These are phyloP conservation scores for Sambucus nigra DNA, from an alignment of 129 eudicot species.

Conservation along the genomic window DNA sequence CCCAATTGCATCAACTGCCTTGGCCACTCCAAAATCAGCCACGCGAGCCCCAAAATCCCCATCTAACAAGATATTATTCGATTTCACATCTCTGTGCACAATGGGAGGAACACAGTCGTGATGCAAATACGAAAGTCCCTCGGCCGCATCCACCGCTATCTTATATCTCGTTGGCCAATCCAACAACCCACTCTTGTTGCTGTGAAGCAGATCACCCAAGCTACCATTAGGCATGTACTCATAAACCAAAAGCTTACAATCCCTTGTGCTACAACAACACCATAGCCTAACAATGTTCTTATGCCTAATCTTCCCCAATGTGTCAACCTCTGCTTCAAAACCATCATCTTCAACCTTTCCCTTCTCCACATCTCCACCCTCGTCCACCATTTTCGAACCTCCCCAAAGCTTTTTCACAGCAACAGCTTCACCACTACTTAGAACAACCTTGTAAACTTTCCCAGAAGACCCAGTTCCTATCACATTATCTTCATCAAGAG, in stretches of 20 bases:
- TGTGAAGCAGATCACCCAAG: constrained; percentile 79
- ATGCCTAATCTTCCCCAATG: constrained; percentile 86
- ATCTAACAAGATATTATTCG: constrained; percentile 75
- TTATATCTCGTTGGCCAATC: constrained; percentile 81
- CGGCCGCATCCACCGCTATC: constrained; percentile 82
- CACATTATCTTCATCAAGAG: constrained; percentile 80
- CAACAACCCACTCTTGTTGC: constrained; percentile 65
- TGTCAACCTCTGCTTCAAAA: constrained; percentile 84
- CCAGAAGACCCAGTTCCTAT: constrained; percentile 87
- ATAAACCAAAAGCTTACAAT: constrained; percentile 74
- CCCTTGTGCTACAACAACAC: constrained; percentile 83
- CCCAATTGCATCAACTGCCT: constrained; percentile 57
- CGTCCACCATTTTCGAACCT: constrained; percentile 38
- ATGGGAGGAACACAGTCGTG: constrained; percentile 88
- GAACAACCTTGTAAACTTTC: constrained; percentile 80
- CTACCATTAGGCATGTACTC: constrained; percentile 96
- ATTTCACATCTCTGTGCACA: constrained; percentile 87
- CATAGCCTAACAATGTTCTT: constrained; percentile 77
- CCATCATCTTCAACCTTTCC: constrained; percentile 46
- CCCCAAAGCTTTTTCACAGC: constrained; percentile 93
- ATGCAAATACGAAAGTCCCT: constrained; percentile 86
- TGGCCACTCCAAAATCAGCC: constrained; percentile 95
- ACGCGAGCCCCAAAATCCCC: constrained; percentile 81
- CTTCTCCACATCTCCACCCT: constrained; percentile 43
- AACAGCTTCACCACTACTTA: constrained; percentile 68